Conservation (phyloP, 176 grass and related monocot genomes). For the Carex littledalei region DNA sequence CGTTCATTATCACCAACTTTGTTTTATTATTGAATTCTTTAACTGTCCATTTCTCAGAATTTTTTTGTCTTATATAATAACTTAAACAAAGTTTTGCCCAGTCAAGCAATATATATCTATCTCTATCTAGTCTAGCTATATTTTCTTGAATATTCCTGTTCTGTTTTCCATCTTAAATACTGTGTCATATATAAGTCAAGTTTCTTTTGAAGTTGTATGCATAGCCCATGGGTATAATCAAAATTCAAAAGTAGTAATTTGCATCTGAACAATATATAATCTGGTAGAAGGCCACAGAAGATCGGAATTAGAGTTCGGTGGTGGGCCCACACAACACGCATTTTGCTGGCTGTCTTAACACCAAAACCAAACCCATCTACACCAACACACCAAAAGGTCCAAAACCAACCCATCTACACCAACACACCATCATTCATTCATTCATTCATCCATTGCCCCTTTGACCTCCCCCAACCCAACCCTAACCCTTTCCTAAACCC, state of each 20-base stretch:
- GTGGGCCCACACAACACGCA: constrained; percentile 5
- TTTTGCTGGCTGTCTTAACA: constrained; percentile 21
- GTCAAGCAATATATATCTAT: not conserved
- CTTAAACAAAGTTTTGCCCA: not conserved
- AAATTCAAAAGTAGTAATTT: not conserved
- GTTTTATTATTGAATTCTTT: not conserved
- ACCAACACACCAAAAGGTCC: not conserved
- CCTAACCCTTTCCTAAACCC: constrained; percentile 29
- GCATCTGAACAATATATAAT: not conserved
- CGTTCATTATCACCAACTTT: not conserved
- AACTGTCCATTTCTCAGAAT: constrained; percentile 2
- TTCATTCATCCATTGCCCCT: not conserved
- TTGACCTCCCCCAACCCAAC: constrained; percentile 23
- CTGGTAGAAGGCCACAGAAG: not conserved
- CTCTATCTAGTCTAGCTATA: not conserved
- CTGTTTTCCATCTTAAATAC: not conserved
- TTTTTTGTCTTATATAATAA: not conserved
- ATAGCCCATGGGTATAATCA: not conserved
- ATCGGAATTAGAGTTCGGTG: not conserved
- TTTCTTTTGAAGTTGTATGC: not conserved
- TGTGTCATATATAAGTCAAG: not conserved
- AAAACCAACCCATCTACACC: constrained; percentile 21
- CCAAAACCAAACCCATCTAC: constrained; percentile 25
- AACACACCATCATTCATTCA: constrained; percentile 12
- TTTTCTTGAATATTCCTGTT: not conserved